A percentile compares a stretch with the other conserved stretches of the same genome.
These are phyloP conservation scores for Arabis alpina DNA, from an alignment of 345 rosid species.

Conservation along the genomic window DNA sequence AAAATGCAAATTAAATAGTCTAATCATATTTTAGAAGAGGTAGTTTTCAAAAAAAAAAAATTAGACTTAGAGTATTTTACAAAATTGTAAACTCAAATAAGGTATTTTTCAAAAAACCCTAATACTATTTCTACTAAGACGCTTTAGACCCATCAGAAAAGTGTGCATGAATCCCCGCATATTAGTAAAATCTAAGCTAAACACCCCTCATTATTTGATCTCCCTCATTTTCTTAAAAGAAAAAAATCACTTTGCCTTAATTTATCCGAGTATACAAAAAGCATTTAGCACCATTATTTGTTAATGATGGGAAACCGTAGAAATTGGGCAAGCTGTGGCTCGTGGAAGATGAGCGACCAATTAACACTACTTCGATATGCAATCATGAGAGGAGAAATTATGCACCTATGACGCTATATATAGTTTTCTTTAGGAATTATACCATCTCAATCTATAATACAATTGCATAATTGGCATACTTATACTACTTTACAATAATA, in stretches of 20 bases:
- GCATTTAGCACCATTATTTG: constrained; percentile 14
- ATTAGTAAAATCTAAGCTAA: no score
- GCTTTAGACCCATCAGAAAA: no score
- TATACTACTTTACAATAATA: constrained; percentile 13
- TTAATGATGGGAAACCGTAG: constrained; percentile 40
- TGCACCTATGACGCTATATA: constrained; percentile 41
- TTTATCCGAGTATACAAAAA: not conserved
- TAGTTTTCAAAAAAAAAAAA: no score
- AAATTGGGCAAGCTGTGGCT: constrained; percentile 46
- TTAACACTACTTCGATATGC: constrained; percentile 40
- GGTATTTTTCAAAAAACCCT: no score
- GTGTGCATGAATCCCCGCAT: no score
- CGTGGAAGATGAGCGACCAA: constrained; percentile 63
- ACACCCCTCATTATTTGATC: no score
- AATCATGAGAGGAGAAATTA: constrained; percentile 39
- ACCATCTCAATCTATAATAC: not conserved
- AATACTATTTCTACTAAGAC: no score
- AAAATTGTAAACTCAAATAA: no score
- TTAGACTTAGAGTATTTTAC: no score
- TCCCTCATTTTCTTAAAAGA: not conserved
- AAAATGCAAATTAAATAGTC: no score
- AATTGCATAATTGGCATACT: not conserved
- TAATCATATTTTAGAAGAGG: no score
- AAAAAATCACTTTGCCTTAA: not conserved
- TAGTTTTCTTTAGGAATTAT: constrained; percentile 17